Conservation (phyloP, 257 asterid species). For the Henckelia pumila region DNA sequence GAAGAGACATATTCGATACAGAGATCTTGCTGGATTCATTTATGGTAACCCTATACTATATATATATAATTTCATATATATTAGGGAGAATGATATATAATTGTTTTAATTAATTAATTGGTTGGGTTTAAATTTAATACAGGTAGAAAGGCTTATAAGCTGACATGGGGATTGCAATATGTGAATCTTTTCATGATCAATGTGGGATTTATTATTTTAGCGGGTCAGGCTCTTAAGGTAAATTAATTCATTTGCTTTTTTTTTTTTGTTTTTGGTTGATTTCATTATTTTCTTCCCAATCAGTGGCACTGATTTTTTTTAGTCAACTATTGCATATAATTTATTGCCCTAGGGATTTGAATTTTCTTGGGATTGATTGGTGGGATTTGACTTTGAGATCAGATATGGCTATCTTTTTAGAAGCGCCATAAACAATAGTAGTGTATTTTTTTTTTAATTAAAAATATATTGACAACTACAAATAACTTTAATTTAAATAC, state of each 20-base stretch:
- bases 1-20: conserved; percentile 86
- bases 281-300: too few species aligned
- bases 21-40: conserved; percentile 90
- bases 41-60: conserved; percentile 51
- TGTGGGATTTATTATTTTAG: conserved; percentile 77
- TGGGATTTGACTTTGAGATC: not conserved
- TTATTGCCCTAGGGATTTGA: not conserved
- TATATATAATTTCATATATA: too few species aligned
- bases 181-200: conserved; percentile 91
- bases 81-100: too few species aligned
- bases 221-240: conserved; percentile 89
- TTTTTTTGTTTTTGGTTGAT: not conserved
- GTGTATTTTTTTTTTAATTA: too few species aligned
- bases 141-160: conserved; percentile 69
- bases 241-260: too few species aligned
- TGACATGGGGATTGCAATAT: conserved; percentile 87
- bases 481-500: too few species aligned
- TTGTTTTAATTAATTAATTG: too few species aligned
- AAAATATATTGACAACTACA: too few species aligned
- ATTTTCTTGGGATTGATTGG: not conserved
- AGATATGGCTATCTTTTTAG: too few species aligned
- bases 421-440: too few species aligned
- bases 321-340: not conserved
- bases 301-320: not conserved
- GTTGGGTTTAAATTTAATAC: conserved; percentile 26